Conservation (phyloP, 257 asterid species). For the Primulina huaijiensis region DNA sequence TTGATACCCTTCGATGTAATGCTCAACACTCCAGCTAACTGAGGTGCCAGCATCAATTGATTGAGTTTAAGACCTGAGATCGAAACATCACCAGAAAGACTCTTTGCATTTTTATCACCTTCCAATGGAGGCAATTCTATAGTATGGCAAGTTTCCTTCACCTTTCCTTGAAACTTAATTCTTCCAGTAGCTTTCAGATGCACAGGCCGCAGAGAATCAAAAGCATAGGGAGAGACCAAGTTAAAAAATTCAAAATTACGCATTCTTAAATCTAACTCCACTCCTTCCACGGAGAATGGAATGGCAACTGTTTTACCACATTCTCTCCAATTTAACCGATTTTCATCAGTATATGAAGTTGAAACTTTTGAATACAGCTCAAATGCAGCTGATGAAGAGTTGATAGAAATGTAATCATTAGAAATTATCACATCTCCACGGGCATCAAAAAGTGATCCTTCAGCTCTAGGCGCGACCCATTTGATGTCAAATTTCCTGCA, state of each 20-base stretch:
- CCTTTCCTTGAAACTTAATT: constrained; percentile 90
- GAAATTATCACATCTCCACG: constrained; percentile 98
- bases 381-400: constrained; percentile 94
- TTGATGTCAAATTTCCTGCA: constrained; percentile 94
- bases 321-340: constrained; percentile 53
- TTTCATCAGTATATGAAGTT: constrained; percentile 71
- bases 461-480: constrained; percentile 98
- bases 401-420: constrained; percentile 76
- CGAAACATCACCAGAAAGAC: constrained; percentile 83
- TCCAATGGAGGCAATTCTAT: constrained; percentile 30
- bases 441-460: constrained; percentile 96
- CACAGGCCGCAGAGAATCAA: constrained; percentile 87
- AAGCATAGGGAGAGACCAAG: constrained; percentile 77
- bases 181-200: constrained; percentile 98
- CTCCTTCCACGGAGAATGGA: constrained; percentile 86
- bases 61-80: constrained; percentile 91
- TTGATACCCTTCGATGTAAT: constrained; percentile 68
- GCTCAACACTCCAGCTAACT: constrained; percentile 81
- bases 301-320: constrained; percentile 43
- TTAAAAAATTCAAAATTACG: constrained; percentile 89
- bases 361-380: constrained; percentile 72
- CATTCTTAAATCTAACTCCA: constrained; percentile 90
- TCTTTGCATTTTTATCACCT: constrained; percentile 41
- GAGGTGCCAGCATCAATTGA: constrained; percentile 99
- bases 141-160: constrained; percentile 40